Conservation (phyloP, 2,329 filamentous ascomycete genomes). For the Erysiphe neolycopersici region DNA sequence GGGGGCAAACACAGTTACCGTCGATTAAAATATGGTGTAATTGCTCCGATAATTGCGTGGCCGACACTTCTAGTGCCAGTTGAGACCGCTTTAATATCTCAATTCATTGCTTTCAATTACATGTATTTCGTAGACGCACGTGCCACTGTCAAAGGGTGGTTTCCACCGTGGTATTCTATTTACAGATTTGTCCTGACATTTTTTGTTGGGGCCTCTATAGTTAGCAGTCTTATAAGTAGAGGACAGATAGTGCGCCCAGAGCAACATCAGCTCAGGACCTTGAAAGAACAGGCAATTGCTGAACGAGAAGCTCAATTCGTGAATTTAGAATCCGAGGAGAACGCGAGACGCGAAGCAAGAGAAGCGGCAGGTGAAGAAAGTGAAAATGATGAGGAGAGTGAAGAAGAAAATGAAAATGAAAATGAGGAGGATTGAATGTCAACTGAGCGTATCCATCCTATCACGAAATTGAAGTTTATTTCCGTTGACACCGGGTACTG, state of each 20-base stretch:
- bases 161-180: constrained; percentile 59
- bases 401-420: too few species aligned
- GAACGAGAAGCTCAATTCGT: neutral
- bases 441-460: too few species aligned
- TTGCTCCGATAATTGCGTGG: constrained; percentile 64
- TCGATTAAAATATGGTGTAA: constrained; percentile 60
- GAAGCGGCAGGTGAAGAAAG: neutral
- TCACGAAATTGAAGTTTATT: too few species aligned
- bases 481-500: too few species aligned
- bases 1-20: constrained; percentile 41
- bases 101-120: constrained; percentile 63
- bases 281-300: neutral
- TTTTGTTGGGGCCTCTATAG: constrained; percentile 59
- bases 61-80: constrained; percentile 64
- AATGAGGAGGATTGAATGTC: too few species aligned
- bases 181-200: constrained; percentile 88
- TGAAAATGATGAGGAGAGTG: too few species aligned
- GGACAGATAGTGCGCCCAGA: constrained; percentile 26
- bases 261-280: neutral
- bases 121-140: constrained; percentile 67
- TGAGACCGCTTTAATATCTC: constrained; percentile 61
- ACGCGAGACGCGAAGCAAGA: neutral
- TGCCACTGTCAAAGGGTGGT: constrained; percentile 48
- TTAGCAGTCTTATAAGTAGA: constrained; percentile 55
- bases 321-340: neutral